These are phyloP conservation scores for Arthrobotrys pseudoclavata DNA, from an alignment of 2,329 filamentous ascomycete species.

Conservation along the genomic window DNA sequence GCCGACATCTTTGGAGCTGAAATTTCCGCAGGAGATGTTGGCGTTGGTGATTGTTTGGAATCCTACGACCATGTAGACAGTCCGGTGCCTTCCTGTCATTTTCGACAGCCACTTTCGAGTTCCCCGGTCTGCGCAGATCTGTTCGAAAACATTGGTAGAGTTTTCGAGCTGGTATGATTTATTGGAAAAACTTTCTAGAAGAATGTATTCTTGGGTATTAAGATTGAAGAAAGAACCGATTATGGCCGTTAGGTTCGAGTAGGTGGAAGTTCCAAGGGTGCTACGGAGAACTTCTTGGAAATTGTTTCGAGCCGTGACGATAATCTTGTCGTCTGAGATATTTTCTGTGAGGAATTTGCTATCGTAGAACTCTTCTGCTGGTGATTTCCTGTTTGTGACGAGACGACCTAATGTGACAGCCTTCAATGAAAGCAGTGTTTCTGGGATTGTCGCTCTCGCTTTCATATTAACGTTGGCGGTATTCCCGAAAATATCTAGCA, in stretches of 20 bases:
- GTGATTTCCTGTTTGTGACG: conserved; percentile 14
- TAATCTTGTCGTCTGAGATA: neutral
- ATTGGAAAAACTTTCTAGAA: conserved; percentile 8
- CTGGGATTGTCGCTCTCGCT: no score
- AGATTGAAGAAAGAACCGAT: no score
- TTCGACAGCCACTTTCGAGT: neutral
- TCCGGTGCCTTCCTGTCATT: no score
- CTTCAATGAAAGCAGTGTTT: neutral
- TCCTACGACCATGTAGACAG: neutral
- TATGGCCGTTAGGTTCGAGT: no score
- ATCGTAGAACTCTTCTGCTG: conserved; percentile 20
- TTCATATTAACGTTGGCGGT: no score
- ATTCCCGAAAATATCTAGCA: no score
- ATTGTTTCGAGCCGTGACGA: no score
- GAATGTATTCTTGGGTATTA: neutral
- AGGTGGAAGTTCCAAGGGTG: no score
- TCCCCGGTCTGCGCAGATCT: neutral
- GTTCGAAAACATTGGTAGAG: conserved; percentile 9
- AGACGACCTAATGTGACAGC: neutral
- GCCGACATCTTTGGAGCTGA: neutral
- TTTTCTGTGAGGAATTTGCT: neutral
- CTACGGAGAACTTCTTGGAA: no score
- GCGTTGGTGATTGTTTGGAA: conserved; percentile 11
- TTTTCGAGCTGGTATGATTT: conserved; percentile 18
- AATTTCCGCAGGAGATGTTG: neutral